A percentile compares a stretch with the other conserved stretches of the same genome.
phyloP scores from a whole-genome alignment of 164 flowering plant species.

The Sedum album region DNA sequence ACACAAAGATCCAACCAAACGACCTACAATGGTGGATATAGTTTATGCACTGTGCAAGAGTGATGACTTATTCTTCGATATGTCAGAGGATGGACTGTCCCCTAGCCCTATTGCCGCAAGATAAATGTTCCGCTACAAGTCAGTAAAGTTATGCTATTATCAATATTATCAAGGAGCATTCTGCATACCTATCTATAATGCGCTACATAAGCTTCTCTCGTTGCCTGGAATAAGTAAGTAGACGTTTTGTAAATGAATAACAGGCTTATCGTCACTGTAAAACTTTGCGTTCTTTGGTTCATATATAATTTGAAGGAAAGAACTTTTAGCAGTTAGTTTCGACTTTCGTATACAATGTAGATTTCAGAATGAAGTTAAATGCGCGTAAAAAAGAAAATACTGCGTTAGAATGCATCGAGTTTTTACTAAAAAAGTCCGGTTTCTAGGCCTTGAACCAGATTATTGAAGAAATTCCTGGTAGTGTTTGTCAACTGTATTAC shows the following conservation, averaged over 20 bases:
- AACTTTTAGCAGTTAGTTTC: no score
- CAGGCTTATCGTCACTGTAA: no score
- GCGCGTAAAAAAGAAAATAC: no score
- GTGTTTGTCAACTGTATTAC: not conserved
- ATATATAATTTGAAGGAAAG: no score
- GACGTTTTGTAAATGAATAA: no score
- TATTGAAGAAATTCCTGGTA: not conserved
- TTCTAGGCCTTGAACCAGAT: not conserved
- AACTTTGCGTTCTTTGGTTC: no score
- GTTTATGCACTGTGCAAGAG: constrained; percentile 72
- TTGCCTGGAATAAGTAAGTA: no score
- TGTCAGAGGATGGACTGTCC: constrained; percentile 47
- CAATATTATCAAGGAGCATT: not conserved
- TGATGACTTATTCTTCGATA: constrained; percentile 45
- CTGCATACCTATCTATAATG: not conserved
- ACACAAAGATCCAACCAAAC: constrained; percentile 46
- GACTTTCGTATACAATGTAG: no score
- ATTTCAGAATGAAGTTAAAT: no score
- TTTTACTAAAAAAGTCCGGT: not conserved
- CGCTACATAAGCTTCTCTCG: no score
- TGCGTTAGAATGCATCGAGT: no score
- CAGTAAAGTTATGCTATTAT: not conserved
- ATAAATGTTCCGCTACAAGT: constrained; percentile 10
- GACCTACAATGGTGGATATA: constrained; percentile 78
- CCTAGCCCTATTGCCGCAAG: constrained; percentile 22